phyloP scores from a whole-genome alignment of 768 basidiomycete genomes.

The Pholiota conissans region DNA sequence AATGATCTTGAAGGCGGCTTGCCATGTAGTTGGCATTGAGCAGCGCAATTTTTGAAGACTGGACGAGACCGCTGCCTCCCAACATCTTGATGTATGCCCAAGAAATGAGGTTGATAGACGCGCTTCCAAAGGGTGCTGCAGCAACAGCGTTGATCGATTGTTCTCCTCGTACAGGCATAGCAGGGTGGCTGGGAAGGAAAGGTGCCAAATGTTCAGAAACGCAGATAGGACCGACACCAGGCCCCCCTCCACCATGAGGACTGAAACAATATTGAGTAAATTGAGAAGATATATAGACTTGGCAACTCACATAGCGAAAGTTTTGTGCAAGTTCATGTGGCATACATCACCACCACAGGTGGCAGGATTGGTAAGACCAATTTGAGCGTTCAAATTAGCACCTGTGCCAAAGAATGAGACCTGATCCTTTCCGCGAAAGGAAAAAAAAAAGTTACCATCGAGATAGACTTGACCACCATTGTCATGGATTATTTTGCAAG shows the following conservation, averaged over 20 bases:
- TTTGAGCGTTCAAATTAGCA: slow-evolving; percentile 93
- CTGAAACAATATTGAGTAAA: slow-evolving; percentile 34
- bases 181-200: slow-evolving; percentile 90
- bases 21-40: slow-evolving; percentile 99
- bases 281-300: too few species aligned
- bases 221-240: slow-evolving; percentile 95
- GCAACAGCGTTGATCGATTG: slow-evolving; percentile 85
- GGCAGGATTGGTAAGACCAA: slow-evolving; percentile 90
- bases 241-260: slow-evolving; percentile 97
- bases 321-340: slow-evolving; percentile 98
- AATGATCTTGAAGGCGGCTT: slow-evolving; percentile 78
- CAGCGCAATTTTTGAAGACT: slow-evolving; percentile 84
- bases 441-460: slow-evolving; percentile 54
- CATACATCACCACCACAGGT: slow-evolving; percentile 98
- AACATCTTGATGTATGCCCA: slow-evolving; percentile 99
- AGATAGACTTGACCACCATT: slow-evolving; percentile 98
- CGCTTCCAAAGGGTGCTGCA: slow-evolving; percentile 91
- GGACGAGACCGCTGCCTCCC: slow-evolving; percentile 86
- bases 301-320: slow-evolving; percentile 83
- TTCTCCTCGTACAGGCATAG: slow-evolving; percentile 63
- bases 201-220: slow-evolving; percentile 91
- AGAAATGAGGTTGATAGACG: slow-evolving; percentile 93
- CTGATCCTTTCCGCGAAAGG: neutral
- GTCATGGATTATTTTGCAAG: slow-evolving; percentile 91
- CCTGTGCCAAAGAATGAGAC: slow-evolving; percentile 32